Conservation (phyloP, 2,329 filamentous ascomycete genomes). For the Epicoccum nigrum region DNA sequence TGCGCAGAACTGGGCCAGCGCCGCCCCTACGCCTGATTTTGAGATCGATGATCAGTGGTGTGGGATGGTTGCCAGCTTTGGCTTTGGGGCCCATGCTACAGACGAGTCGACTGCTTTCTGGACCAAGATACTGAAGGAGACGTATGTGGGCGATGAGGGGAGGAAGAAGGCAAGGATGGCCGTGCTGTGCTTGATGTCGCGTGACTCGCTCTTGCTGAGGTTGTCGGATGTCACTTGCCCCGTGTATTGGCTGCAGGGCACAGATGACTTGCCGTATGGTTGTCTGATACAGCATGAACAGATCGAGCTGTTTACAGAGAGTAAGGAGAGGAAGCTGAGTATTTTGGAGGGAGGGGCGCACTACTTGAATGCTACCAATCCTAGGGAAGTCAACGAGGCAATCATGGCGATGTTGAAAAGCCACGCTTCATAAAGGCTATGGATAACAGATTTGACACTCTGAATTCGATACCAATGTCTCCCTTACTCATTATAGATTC, state of each 20-base stretch:
- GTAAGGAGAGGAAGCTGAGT: conserved; percentile 8
- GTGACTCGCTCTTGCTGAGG: conserved; percentile 54
- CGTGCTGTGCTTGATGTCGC: conserved; percentile 53
- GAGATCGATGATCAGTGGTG: conserved; percentile 51
- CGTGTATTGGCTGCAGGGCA: conserved; percentile 55
- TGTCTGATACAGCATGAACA: conserved; percentile 17
- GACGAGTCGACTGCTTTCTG: conserved; percentile 51
- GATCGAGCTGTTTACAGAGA: conserved; percentile 14
- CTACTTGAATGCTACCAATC: conserved; percentile 20
- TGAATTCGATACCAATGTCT: too few species aligned
- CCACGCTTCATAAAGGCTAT: not conserved
- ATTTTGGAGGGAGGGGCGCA: conserved; percentile 19
- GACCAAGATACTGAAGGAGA: conserved; percentile 50
- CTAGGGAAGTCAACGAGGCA: conserved; percentile 13
- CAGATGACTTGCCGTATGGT: conserved; percentile 16
- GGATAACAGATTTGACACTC: too few species aligned
- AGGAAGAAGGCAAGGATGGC: conserved; percentile 55
- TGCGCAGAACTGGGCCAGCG: conserved; percentile 51
- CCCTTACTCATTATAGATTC: too few species aligned
- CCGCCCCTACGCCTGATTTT: conserved; percentile 50
- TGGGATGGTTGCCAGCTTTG: conserved; percentile 54
- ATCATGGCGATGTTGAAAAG: conserved; percentile 15
- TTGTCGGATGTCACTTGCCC: conserved; percentile 57
- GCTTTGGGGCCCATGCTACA: conserved; percentile 52
- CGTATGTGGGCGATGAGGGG: conserved; percentile 58